These are phyloP conservation scores for Scutellaria galericulata DNA, from an alignment of 257 asterid genomes.

Conservation along the genomic window DNA sequence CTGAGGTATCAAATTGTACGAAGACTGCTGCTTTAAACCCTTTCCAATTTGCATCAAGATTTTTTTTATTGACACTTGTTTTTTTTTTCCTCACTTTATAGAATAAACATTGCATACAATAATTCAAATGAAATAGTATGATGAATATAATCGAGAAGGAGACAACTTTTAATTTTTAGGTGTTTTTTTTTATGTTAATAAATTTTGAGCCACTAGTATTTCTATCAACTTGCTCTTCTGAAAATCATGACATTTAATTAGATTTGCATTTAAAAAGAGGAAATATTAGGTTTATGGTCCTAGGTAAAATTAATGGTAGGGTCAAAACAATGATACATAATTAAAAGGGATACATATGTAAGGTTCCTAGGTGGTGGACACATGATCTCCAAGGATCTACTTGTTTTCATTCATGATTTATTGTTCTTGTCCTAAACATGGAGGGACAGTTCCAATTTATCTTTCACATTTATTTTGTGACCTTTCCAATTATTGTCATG, in stretches of 20 bases:
- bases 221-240: neutral
- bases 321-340: conserved; percentile 31
- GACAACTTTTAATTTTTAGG: too few species aligned
- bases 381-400: conserved; percentile 35
- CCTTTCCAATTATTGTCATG: conserved; percentile 16
- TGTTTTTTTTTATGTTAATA: neutral
- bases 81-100: neutral
- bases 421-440: conserved; percentile 40
- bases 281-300: conserved; percentile 18
- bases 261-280: neutral
- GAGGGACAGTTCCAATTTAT: conserved; percentile 36
- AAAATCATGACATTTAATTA: neutral
- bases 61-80: neutral
- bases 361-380: conserved; percentile 49
- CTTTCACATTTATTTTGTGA: conserved; percentile 16
- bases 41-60: conserved; percentile 21
- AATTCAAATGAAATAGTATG: too few species aligned
- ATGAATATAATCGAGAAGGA: too few species aligned
- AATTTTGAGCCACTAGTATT: neutral
- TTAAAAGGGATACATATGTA: conserved; percentile 35
- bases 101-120: too few species aligned
- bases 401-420: conserved; percentile 35
- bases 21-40: conserved; percentile 35
- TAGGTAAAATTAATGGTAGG: conserved; percentile 32
- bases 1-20: conserved; percentile 37